Evolutionary conservation across 805 yeast genomes (phyloP), one percentile per base, ranked within the genome.

Genomic region (Cyberlindnera bimundalis): DNA sequence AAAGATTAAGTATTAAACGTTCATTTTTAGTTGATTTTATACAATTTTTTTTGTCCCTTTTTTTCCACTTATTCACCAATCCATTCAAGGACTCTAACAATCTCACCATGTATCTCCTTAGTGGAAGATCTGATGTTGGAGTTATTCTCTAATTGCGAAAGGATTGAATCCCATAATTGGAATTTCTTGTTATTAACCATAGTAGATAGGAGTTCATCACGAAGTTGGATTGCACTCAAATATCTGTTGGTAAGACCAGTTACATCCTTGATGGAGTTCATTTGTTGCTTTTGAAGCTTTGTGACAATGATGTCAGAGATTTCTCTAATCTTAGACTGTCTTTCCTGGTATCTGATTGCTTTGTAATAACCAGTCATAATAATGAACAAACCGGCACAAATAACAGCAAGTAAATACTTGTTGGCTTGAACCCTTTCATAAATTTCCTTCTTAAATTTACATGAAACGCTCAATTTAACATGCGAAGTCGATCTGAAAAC

Each of bases 21-120:
- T n/a, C n/a, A n/a, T n/a, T n/a, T n/a, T n/a, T n/a, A n/a, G n/a
- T n/a, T n/a, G n/a, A n/a, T n/a, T n/a, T n/a, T n/a, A 14, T 26
- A 26, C 29, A 10, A 12, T 26, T 26, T 12, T 26, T 26, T 6
- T n/a, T 12, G 14, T n/a, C 14, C 13, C 8, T 26, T 26, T 10
- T 26, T 26, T 10, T 10, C 29, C 14, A 7, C 12, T 41, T 29
- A 47, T 26, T 53, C 59, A 2, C 80, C 78, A 27, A 80, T 71
- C 96, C 96, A 89, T 56, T 87, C 88, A 87, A 95, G 85, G 26
- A 86, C 86, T 56, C 79, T 79, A 73, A 84, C 78, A 45, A 89
- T 84, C 50, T 89, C 96, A 14, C 97, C 96, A 54, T 83, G 84
- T 21, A 81, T 71, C 58, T 89, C 97, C 41, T 77, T 63, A 40